Evolutionary conservation across 768 basidiomycete species (phyloP), one percentile per base, ranked within the genome.

Genomic region (Sarcomyxa edulis): DNA sequence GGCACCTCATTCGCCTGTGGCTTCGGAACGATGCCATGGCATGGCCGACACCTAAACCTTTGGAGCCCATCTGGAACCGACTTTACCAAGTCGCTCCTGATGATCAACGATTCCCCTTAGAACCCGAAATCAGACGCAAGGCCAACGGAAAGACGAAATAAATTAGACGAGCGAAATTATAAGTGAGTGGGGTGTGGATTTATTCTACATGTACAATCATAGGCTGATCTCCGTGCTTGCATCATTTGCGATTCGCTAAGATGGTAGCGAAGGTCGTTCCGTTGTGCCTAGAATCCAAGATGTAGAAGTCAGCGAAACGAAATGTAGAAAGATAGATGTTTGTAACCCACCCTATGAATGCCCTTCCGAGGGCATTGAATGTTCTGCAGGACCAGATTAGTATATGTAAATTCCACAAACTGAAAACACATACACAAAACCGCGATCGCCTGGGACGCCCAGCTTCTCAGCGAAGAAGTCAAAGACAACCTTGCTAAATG

Each of bases 401-500:
- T 26, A 14, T 25, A 15, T 38, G n/a, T n/a, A 30, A 38, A 24
- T n/a, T 29, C 37, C 21, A 29, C 32, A 31, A 8, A 12, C 8
- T 33, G 14, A 7, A 39, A 21, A 14, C 18, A 3, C 57, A 28
- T 15, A 76, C 76, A 84, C 74, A 48, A 82, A 82, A 32, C 77
- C 79, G 32, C 80, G 68, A 44, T 75, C 58, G 1, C 60, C 65
- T 1, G 60, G 55, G 12, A 74, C 53, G 5, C 69, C 71, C 3
- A 85, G 58, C 40, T 75, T 74, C 48, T 66, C 54, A 45, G 72
- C 51, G 50, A 84, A 69, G 55, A 70, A 81, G 8, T 58, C 50
- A 35, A 74, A 74, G 39, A 84, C 66, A 3, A 52, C 60, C 47
- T 69, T 69, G 54, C 76, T 76, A 56, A 78, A 83, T 25, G 40